Evolutionary conservation across 2,329 filamentous ascomycete genomes (phyloP).

Genomic region (Geosmithia putterillii): DNA sequence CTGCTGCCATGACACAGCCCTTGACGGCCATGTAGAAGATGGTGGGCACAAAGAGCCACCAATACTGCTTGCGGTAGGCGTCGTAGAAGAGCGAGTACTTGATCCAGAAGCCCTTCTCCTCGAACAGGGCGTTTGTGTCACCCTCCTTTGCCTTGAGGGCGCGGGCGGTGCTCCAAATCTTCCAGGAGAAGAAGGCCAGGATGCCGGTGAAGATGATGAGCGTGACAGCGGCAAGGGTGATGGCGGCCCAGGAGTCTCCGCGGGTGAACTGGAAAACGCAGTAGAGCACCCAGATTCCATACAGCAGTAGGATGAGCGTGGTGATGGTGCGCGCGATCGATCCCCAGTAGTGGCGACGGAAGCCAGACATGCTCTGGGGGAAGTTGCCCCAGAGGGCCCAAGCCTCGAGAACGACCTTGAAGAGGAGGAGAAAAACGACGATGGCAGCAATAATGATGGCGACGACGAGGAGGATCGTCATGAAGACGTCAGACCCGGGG

Average conservation of each 20-base stretch:
- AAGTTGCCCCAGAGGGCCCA: slow-evolving; percentile 89
- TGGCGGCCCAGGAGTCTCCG: slow-evolving; percentile 90
- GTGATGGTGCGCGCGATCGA: slow-evolving; percentile 82
- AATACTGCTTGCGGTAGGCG: slow-evolving; percentile 84
- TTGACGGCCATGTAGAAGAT: slow-evolving; percentile 88
- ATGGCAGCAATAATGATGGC: slow-evolving; percentile 78
- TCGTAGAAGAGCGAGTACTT: slow-evolving; percentile 98
- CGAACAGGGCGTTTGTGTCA: slow-evolving; percentile 61
- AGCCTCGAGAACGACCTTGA: slow-evolving; percentile 82
- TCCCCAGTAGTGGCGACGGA: slow-evolving; percentile 95
- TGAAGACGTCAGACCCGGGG: slow-evolving; percentile 84
- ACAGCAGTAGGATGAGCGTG: slow-evolving; percentile 79
- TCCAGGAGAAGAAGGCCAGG: slow-evolving; percentile 72
- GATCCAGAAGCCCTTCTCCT: slow-evolving; percentile 81
- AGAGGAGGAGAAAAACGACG: slow-evolving; percentile 71
- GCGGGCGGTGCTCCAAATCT: slow-evolving; percentile 66
- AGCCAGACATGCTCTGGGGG: slow-evolving; percentile 64
- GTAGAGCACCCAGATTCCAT: slow-evolving; percentile 91
- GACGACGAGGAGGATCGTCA: slow-evolving; percentile 84
- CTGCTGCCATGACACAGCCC: slow-evolving; percentile 73
- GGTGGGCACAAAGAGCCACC: slow-evolving; percentile 89
- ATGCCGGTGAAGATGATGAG: slow-evolving; percentile 69
- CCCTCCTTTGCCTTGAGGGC: slow-evolving; percentile 66
- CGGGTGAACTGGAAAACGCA: slow-evolving; percentile 91
- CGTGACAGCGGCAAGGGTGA: slow-evolving; percentile 69